Evolutionary conservation across 768 basidiomycete species (phyloP), one percentile per base, ranked within the genome.

Genomic region (Chalciporus piperatus): DNA sequence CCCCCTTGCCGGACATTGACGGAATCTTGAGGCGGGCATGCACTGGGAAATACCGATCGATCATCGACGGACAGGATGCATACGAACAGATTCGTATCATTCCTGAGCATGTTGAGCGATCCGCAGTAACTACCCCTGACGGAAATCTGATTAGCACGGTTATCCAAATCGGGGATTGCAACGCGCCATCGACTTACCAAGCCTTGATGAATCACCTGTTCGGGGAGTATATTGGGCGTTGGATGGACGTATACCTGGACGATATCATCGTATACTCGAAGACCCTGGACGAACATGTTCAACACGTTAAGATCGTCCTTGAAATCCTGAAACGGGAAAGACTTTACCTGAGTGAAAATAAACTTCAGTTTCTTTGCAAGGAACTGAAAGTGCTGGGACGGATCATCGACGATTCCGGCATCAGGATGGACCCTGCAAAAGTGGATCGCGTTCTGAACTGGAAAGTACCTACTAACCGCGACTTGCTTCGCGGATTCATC

Each of bases 181-280:
- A 78, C 77, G 48, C 72, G 0, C 76, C 72, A 0, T 62, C 73
- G 0, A 80, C 75, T 0, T 80, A 75, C 48, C 78, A 80, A 28
- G 47, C 47, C 1, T 7, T 48, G 1, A 48, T 48, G 47, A 48
- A 48, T 16, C 38, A 48, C 10, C 25, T 48, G 1, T 48, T 48
- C 20, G 38, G 38, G 2, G 38, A 23, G n/a, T 30, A 48, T 6
- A 48, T 48, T 23, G 43, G 37, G 0, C 17, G 17, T 6, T 49
- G 39, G 19, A 25, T 25, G 25, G 25, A 25, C 25, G 25, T 25
- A 4, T 25, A 25, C 25, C 25, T 51, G 14, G 48, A 50, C 27
- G 41, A 54, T 19, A 54, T 42, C 4, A n/a, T 55, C 19, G 37
- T 48, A 16, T 43, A 39, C 30, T 43, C 28, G 2, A 57, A 70